phyloP scores from a whole-genome alignment of 495 filamentous ascomycete genomes.

The Daldinia loculata region DNA sequence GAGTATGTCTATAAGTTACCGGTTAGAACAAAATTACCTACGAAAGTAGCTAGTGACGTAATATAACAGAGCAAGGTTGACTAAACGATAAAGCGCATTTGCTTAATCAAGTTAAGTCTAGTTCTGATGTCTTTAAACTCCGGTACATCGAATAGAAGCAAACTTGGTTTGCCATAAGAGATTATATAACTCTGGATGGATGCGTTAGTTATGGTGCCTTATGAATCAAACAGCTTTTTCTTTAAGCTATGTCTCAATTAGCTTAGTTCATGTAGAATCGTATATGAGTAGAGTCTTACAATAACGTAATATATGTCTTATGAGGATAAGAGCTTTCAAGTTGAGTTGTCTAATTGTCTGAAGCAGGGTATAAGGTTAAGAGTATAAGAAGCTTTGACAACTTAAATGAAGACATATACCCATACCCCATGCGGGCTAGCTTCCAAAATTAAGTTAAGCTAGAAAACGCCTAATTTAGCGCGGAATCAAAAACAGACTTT shows the following conservation, averaged over 20 bases:
- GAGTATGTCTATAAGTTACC: no score
- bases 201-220: neutral
- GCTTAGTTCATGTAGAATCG: neutral
- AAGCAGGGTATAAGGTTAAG: neutral
- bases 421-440: constrained; percentile 7
- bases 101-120: no score
- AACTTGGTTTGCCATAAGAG: no score
- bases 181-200: neutral
- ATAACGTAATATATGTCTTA: neutral
- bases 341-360: neutral
- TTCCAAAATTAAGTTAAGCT: constrained; percentile 7
- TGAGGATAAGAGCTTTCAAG: neutral
- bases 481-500: constrained; percentile 12
- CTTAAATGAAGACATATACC: constrained; percentile 4
- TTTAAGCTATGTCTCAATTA: neutral
- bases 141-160: no score
- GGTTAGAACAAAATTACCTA: no score
- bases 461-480: constrained; percentile 19
- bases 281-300: neutral
- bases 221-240: neutral
- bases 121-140: no score
- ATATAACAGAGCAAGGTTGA: no score
- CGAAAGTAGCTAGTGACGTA: no score
- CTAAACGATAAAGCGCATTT: no score
- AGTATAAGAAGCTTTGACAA: constrained; percentile 2